Evolutionary conservation across 768 basidiomycete species (phyloP), one percentile per base, ranked within the genome.

Genomic region (Fistulinella prunicolor): DNA sequence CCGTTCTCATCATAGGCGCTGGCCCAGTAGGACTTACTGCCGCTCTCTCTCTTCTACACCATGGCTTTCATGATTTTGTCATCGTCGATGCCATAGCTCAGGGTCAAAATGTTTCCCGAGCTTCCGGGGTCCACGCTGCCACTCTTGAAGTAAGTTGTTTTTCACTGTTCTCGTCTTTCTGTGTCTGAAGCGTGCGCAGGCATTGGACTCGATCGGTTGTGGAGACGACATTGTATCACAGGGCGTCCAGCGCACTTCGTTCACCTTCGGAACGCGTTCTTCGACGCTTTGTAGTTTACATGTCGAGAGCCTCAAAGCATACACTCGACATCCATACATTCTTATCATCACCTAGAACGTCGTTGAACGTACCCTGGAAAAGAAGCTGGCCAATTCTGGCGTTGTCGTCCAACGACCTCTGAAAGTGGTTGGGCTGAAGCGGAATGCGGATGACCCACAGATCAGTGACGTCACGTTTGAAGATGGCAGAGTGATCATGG

Each of bases 1-100:
- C 69, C 24, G 59, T 78, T 38, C 69, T 78, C 42, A 66, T 79
- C 34, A 70, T 78, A 16, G 77, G 75, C 20, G 73, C 73, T 13
- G 77, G 77, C 9, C 77, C 77, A n/a, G 62, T 66, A 1, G 77
- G 77, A 9, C 69, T 78, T 41, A 62, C 35, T 10, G 16, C 68
- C 44, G 76, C 77, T 29, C 56, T 77, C 20, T 69, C 75, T 16
- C 70, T 79, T 1, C 53, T 65, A 17, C 59, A 70, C 9, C 67
- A 74, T n/a, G 72, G 72, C 4, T 69, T 68, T 35, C 54, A 50
- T 23, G 69, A 76, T 34, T 44, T 79, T 62, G 50, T 70, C 12
- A 61, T 77, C 13, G 73, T 78, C 3, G 30, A 54, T 1, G 56
- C 79, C 34, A 49, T 76, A 22, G 48, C 65, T 13, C 57, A 61